phyloP scores from a whole-genome alignment of 176 grass and related monocot species.

The Aegilops speltoides region DNA sequence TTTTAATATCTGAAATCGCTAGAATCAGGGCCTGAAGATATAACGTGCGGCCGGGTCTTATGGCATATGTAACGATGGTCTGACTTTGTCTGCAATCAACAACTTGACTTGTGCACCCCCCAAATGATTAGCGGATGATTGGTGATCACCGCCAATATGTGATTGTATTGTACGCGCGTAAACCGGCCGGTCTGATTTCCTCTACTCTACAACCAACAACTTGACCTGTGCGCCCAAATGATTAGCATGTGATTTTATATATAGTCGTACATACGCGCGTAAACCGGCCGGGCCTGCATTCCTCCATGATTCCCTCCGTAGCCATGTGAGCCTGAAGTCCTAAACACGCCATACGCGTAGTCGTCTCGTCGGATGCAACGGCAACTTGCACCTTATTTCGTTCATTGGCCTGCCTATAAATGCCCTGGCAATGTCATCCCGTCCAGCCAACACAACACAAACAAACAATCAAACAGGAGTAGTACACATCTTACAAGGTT shows the following conservation, averaged over 20 bases:
- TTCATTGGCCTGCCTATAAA: conserved; percentile 26
- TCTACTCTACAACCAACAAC: too few species aligned
- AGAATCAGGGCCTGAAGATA: background rate
- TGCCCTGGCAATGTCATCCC: conserved; percentile 1
- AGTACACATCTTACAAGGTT: too few species aligned
- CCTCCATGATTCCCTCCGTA: too few species aligned
- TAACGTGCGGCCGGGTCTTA: background rate
- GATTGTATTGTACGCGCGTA: conserved; percentile 4
- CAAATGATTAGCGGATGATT: background rate
- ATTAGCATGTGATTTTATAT: too few species aligned
- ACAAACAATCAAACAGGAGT: background rate
- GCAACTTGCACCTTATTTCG: too few species aligned
- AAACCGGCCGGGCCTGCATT: too few species aligned
- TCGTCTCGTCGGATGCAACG: too few species aligned
- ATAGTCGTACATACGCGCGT: too few species aligned
- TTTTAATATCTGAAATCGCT: too few species aligned
- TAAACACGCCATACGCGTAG: too few species aligned
- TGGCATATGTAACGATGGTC: background rate
- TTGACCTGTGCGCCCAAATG: too few species aligned
- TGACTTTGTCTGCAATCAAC: background rate
- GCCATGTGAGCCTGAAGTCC: too few species aligned
- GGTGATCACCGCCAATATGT: background rate
- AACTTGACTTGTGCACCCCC: background rate
- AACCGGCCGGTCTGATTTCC: background rate
- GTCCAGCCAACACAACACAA: background rate